Percentiles rank a stretch among this genome's conserved stretches.
Conservation (phyloP, 2,329 filamentous ascomycete genomes). For the Allantophomopsis lycopodina region DNA sequence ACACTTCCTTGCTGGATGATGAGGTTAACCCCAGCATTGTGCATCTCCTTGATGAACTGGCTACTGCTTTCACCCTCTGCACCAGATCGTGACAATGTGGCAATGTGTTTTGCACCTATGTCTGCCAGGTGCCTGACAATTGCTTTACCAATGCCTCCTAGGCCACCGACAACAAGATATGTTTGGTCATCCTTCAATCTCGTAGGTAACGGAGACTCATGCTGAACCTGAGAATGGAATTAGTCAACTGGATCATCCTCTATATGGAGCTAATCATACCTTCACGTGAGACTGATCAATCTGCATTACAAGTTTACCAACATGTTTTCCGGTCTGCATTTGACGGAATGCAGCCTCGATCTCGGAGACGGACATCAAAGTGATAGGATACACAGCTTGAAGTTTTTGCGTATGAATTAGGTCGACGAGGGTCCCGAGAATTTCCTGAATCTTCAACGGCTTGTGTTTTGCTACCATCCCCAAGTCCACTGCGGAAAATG, state of each 20-base stretch:
- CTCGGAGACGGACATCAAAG: neutral
- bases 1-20: constrained; percentile 5
- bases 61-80: constrained; percentile 3
- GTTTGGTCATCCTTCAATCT: constrained; percentile 2
- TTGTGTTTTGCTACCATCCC: neutral
- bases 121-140: constrained; percentile 4
- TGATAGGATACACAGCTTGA: neutral
- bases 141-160: constrained; percentile 8
- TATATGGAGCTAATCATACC: neutral
- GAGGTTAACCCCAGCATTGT: constrained; percentile 3
- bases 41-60: constrained; percentile 2
- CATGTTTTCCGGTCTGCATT: neutral
- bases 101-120: constrained; percentile 7
- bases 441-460: neutral
- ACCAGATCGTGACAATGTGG: constrained; percentile 5
- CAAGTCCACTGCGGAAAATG: constrained; percentile 1
- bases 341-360: neutral
- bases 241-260: too few species aligned
- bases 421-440: constrained; percentile 4
- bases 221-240: too few species aligned
- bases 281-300: neutral
- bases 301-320: neutral
- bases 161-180: constrained; percentile 11
- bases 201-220: too few species aligned
- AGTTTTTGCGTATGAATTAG: constrained; percentile 6